phyloP scores from a whole-genome alignment of 1,284 basidiomycete genomes.

The Microbotryum silenes-acaulis region DNA sequence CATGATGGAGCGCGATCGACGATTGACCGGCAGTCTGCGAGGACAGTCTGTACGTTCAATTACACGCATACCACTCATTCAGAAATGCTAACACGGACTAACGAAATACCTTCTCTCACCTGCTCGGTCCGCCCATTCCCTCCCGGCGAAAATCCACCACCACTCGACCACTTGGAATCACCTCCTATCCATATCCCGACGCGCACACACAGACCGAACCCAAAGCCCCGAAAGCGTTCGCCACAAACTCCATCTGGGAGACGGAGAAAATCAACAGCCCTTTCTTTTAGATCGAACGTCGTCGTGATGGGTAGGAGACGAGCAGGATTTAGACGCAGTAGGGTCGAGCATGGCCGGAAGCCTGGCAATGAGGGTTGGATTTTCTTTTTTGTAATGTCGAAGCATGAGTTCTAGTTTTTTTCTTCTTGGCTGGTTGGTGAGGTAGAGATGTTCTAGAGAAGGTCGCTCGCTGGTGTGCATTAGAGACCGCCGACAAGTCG shows the following conservation, averaged over 20 bases:
- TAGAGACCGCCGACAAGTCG: too few species aligned
- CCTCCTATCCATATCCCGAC: neutral
- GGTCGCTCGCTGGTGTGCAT: too few species aligned
- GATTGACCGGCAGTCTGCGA: constrained; percentile 76
- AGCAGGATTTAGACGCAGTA: too few species aligned
- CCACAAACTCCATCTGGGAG: constrained; percentile 69
- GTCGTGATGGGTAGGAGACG: neutral
- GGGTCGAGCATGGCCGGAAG: too few species aligned
- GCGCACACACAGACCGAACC: constrained; percentile 54
- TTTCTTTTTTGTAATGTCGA: too few species aligned
- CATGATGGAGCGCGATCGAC: constrained; percentile 86
- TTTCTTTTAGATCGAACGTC: constrained; percentile 12
- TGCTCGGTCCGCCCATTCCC: neutral
- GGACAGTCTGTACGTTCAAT: constrained; percentile 64
- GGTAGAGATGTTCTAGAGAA: too few species aligned
- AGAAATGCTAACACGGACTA: neutral
- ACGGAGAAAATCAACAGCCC: constrained; percentile 48
- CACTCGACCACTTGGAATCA: neutral
- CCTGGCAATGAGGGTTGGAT: too few species aligned
- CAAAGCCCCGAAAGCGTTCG: constrained; percentile 62
- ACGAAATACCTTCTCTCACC: neutral
- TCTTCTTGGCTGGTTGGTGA: too few species aligned
- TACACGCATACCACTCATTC: neutral
- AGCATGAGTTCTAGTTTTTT: too few species aligned
- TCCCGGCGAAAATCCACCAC: neutral